phyloP scores from a whole-genome alignment of 768 basidiomycete species.

The Strobilomyces echinocephalus region DNA sequence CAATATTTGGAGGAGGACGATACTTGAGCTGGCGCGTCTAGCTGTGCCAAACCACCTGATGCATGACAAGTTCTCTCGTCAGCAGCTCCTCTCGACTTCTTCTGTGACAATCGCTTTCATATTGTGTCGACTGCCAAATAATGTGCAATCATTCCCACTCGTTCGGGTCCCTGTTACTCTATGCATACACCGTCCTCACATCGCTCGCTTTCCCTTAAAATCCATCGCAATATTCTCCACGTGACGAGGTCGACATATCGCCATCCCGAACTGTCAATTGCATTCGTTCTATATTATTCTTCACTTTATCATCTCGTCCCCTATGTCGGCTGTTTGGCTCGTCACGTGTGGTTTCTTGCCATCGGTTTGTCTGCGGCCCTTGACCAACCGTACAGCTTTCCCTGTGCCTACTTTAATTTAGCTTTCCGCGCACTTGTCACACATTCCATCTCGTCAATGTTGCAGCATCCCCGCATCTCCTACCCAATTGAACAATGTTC shows the following conservation, averaged over 20 bases:
- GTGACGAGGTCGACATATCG: slow-evolving; percentile 53
- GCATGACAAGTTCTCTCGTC: slow-evolving; percentile 7
- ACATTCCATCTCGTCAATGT: slow-evolving; percentile 38
- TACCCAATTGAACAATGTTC: slow-evolving; percentile 38
- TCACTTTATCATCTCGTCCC: slow-evolving; percentile 65
- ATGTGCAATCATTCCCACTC: slow-evolving; percentile 40
- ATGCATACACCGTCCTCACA: slow-evolving; percentile 54
- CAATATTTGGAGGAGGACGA: slow-evolving; percentile 34
- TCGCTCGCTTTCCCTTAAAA: slow-evolving; percentile 39
- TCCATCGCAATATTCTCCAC: slow-evolving; percentile 42
- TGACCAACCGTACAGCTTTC: slow-evolving; percentile 25
- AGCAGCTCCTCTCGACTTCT: slow-evolving; percentile 9
- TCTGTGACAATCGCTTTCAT: slow-evolving; percentile 5
- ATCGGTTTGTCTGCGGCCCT: slow-evolving; percentile 23
- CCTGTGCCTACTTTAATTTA: slow-evolving; percentile 32
- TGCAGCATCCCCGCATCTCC: slow-evolving; percentile 40
- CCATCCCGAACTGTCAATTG: slow-evolving; percentile 38
- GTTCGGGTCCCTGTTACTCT: slow-evolving; percentile 42
- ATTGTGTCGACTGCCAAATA: slow-evolving; percentile 22
- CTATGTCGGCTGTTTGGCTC: slow-evolving; percentile 35
- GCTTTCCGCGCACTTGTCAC: slow-evolving; percentile 27
- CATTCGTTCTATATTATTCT: slow-evolving; percentile 77
- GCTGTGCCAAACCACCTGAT: slow-evolving; percentile 21
- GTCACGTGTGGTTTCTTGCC: slow-evolving; percentile 33
- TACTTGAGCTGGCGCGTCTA: slow-evolving; percentile 12